phyloP scores from a whole-genome alignment of 768 basidiomycete genomes.

The Lactarius akahatsu region DNA sequence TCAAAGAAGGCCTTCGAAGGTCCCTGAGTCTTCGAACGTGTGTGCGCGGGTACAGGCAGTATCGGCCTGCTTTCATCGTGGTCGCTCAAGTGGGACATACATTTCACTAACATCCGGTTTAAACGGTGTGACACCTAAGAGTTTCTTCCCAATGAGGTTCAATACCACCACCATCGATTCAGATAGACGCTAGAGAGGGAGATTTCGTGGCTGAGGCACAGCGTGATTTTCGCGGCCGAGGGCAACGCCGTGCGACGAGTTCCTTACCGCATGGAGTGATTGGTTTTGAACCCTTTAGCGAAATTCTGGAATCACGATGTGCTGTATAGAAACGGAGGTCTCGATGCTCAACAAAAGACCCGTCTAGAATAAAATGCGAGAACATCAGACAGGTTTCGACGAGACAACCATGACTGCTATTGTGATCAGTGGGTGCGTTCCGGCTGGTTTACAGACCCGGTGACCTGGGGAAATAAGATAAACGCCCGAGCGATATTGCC shows the following conservation, averaged over 20 bases:
- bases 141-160: neutral
- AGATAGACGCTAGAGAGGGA: neutral
- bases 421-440: conserved; percentile 12
- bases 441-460: neutral
- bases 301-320: neutral
- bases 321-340: neutral
- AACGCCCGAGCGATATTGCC: conserved; percentile 3
- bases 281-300: neutral
- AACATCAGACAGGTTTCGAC: neutral
- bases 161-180: neutral
- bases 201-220: neutral
- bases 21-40: neutral
- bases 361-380: conserved; percentile 4
- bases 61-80: neutral
- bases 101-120: neutral
- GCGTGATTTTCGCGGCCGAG: neutral
- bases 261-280: neutral
- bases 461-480: conserved; percentile 17
- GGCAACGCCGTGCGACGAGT: neutral
- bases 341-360: neutral
- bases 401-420: neutral
- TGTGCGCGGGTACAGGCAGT: neutral
- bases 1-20: neutral
- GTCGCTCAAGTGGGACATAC: neutral
- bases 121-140: neutral